Base-by-base conservation (phyloP, 2,329 filamentous ascomycete species). In the Coniochaeta prunicola region DNA sequence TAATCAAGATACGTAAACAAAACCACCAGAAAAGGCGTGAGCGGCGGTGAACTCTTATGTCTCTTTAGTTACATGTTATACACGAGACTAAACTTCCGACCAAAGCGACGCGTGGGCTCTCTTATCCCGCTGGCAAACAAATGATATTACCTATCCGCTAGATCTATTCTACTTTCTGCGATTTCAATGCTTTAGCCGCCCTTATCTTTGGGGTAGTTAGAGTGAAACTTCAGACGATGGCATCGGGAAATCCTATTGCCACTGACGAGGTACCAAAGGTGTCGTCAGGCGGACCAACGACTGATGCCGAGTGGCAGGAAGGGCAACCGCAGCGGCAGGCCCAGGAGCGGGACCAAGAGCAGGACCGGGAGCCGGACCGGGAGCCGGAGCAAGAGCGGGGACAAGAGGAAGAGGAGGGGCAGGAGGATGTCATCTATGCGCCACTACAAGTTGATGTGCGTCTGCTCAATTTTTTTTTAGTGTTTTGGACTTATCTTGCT, bases 361-460 rank as follows among this genome's bases (percentile, higher is more conserved):
- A 34, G 31, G 31, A 34, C 7, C 31, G 13, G 31, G 31, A 34
- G 31, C 31, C 7, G 31, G 31, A 34, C 7, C 31, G 13, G 31
- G 31, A 34, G 31, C 31, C 7, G 31, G 31, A 34, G 31, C 31
- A 34, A 13, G 31, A 34, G 31, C 31, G 13, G 31, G 31, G 13
- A 13, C 31, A 34, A 13, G 31, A 34, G 31, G 7, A 34, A 13
- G 31, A 34, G 31, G 31, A 34, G 38, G 38, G 10, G 13, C 38
- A 40, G 8, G 38, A 40, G 17, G 38, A 40, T 19, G n/a, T 40
- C 19, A 19, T 54, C 24, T 31, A 54, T n/a, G 50, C 60, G 21
- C 66, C 66, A 12, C 59, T 68, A 12, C 65, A 66, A 26, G 63
- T 68, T 38, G 66, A 68, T 53, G 66, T 65, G 57, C 61, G 63